Evolutionary conservation across 495 filamentous ascomycete species (phyloP).

Genomic region (Penicillium simplicissimum): DNA sequence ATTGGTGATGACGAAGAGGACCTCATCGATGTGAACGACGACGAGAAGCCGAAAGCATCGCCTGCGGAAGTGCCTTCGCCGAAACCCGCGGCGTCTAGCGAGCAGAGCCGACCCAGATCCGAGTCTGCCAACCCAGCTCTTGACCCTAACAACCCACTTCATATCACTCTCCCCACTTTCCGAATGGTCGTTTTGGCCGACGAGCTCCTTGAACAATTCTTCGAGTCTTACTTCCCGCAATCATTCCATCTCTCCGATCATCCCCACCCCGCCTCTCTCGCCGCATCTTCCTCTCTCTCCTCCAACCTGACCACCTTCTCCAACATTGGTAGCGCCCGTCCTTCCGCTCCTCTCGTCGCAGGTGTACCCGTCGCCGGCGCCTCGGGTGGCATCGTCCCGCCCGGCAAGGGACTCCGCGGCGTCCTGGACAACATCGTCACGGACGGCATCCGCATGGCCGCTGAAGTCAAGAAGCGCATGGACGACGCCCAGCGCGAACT

Average conservation of each 20-base stretch:
- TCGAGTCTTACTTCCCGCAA: conserved; percentile 76
- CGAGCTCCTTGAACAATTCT: conserved; percentile 93
- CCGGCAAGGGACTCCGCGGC: conserved; percentile 77
- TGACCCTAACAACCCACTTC: conserved; percentile 85
- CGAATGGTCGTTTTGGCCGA: conserved; percentile 98
- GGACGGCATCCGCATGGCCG: conserved; percentile 92
- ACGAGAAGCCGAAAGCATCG: conserved; percentile 30
- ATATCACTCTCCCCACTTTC: conserved; percentile 97
- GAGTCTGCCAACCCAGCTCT: conserved; percentile 79
- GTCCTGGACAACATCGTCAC: conserved; percentile 96
- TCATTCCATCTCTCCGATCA: conserved; percentile 66
- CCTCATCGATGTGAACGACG: conserved; percentile 57
- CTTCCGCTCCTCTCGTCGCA: conserved; percentile 38
- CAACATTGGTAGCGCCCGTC: conserved; percentile 57
- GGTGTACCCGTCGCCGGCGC: conserved; percentile 46
- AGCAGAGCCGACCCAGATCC: conserved; percentile 28
- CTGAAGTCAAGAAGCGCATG: conserved; percentile 85
- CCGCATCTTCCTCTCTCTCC: conserved; percentile 64
- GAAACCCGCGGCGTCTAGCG: conserved; percentile 9
- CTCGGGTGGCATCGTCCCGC: conserved; percentile 56
- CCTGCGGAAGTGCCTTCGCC: conserved; percentile 17
- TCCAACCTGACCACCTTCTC: conserved; percentile 80
- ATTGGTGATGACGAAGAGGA: conserved; percentile 83
- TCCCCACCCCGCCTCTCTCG: conserved; percentile 39
- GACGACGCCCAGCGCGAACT: conserved; percentile 87